A percentile compares a stretch with the other conserved stretches of the same genome.
These are phyloP conservation scores for Heliamphora pulchella DNA, from an alignment of 179 eudicot genomes.

Conservation along the genomic window DNA sequence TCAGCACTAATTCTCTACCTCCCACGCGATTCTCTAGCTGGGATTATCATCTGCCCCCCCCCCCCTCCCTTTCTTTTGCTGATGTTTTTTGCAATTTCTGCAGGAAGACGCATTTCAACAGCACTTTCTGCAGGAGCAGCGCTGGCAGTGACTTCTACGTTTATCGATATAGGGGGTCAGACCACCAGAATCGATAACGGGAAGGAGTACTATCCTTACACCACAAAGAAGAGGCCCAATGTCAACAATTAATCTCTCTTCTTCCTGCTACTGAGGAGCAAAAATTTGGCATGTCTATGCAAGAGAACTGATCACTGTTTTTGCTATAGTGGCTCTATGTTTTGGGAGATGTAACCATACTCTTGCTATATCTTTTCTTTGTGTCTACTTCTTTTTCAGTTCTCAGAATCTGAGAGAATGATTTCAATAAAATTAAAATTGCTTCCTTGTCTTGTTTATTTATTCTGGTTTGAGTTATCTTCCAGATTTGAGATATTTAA, in stretches of 20 bases:
- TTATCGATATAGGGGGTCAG: slow-evolving; percentile 68
- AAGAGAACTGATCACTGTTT: neutral
- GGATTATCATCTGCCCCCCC: neutral
- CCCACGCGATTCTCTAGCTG: neutral
- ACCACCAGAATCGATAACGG: slow-evolving; percentile 71
- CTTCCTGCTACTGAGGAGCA: slow-evolving; percentile 8
- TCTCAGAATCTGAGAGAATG: neutral
- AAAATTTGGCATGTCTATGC: neutral
- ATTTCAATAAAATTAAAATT: slow-evolving; percentile 13
- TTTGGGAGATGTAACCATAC: slow-evolving; percentile 11
- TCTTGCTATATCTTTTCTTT: neutral
- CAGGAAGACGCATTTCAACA: slow-evolving; percentile 69
- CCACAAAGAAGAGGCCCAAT: slow-evolving; percentile 64
- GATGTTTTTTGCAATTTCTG: neutral
- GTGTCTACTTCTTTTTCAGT: neutral
- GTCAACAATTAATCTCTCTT: slow-evolving; percentile 15
- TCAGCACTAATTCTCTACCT: neutral
- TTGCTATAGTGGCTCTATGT: neutral
- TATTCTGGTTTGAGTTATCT: neutral
- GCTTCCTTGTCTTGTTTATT: neutral
- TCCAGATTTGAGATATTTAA: neutral
- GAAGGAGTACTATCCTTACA: slow-evolving; percentile 85
- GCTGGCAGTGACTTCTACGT: slow-evolving; percentile 63
- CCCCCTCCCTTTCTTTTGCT: neutral
- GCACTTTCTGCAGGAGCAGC: slow-evolving; percentile 86